phyloP scores from a whole-genome alignment of 2,329 filamentous ascomycete genomes.

The Scytalidium lignicola region DNA sequence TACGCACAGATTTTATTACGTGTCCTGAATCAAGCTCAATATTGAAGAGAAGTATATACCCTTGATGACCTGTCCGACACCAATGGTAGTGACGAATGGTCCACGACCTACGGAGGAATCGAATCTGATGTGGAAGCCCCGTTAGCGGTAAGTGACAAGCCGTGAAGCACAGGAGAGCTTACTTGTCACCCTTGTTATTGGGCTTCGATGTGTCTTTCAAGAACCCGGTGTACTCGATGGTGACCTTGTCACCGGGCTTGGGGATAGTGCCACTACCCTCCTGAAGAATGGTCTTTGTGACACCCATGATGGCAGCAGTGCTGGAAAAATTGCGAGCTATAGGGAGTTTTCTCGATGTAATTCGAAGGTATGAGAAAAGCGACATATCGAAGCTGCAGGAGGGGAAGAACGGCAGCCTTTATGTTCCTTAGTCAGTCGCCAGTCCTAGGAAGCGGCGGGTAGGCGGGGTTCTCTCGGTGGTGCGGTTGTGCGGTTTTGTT shows the following conservation, averaged over 20 bases:
- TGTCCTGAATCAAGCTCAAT: slow-evolving; percentile 2
- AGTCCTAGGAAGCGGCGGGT: not conserved
- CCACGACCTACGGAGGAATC: slow-evolving; percentile 77
- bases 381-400: not conserved
- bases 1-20: slow-evolving; percentile 29
- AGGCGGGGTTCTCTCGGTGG: not conserved
- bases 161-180: slow-evolving; percentile 29
- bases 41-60: slow-evolving; percentile 46
- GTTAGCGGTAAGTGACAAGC: slow-evolving; percentile 1
- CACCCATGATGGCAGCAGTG: slow-evolving; percentile 53
- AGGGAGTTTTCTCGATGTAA: not conserved
- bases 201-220: slow-evolving; percentile 62
- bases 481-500: not conserved
- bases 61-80: slow-evolving; percentile 78
- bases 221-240: slow-evolving; percentile 88
- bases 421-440: not conserved
- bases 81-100: slow-evolving; percentile 73
- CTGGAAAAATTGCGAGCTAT: slow-evolving; percentile 17
- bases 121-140: slow-evolving; percentile 55
- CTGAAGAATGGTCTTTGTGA: slow-evolving; percentile 60
- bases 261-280: slow-evolving; percentile 62
- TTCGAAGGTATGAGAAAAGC: not conserved
- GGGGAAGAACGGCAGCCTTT: not conserved
- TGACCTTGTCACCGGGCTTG: slow-evolving; percentile 63
- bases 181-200: slow-evolving; percentile 68